phyloP scores from a whole-genome alignment of 2,329 filamentous ascomycete genomes.

The Sporothrix pallida region DNA sequence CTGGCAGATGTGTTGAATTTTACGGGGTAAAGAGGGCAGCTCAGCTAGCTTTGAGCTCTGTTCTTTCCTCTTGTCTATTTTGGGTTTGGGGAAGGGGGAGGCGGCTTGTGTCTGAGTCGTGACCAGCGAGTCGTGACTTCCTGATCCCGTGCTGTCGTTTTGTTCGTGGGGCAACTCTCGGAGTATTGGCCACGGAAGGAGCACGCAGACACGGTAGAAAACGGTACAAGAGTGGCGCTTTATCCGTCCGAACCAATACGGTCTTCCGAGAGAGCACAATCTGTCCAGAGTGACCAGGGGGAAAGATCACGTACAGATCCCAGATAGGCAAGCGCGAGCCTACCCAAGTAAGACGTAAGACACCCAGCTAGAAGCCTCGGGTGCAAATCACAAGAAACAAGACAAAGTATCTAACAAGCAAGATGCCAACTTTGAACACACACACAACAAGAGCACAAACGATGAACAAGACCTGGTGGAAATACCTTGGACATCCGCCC shows the following conservation, averaged over 20 bases:
- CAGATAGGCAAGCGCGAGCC: constrained; percentile 12
- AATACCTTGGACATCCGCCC: not conserved
- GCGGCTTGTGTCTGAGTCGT: not conserved
- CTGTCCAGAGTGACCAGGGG: constrained; percentile 9
- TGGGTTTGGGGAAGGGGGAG: constrained; percentile 1
- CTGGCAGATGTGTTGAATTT: not conserved
- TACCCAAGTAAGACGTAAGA: constrained; percentile 16
- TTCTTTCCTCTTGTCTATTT: constrained; percentile 17
- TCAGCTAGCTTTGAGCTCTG: not conserved
- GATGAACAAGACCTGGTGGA: not conserved
- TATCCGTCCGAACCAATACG: not conserved
- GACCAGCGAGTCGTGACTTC: not conserved
- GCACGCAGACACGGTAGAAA: not conserved
- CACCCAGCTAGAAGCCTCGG: not conserved
- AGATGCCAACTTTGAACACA: not conserved
- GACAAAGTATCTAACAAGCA: too few relatives aligned
- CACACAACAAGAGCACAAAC: not conserved
- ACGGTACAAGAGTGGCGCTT: not conserved
- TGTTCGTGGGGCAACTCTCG: not conserved
- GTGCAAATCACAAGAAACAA: not conserved
- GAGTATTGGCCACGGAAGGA: constrained; percentile 13
- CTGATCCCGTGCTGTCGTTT: not conserved
- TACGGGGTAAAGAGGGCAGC: not conserved
- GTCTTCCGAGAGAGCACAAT: not conserved
- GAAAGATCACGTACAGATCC: constrained; percentile 17